Conservation (phyloP, 2,329 filamentous ascomycete species). For the Davidsoniella australis region DNA sequence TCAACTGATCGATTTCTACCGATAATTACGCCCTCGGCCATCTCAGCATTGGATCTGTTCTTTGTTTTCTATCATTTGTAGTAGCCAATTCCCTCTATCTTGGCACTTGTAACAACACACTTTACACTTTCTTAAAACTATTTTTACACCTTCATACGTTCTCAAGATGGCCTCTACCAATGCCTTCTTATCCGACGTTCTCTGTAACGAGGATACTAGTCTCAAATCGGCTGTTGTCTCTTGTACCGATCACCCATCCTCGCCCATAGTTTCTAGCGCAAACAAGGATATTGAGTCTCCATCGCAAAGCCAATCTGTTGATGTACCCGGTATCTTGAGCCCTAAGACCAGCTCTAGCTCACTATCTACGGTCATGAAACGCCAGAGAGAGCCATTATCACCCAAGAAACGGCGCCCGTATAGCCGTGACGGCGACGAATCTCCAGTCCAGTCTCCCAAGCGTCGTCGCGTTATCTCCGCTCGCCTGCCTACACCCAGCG, state of each 20-base stretch:
- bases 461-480: slow-evolving; percentile 7
- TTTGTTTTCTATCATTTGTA: no score
- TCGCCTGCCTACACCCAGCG: slow-evolving; percentile 9
- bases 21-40: no score
- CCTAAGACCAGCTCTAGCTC: slow-evolving; percentile 8
- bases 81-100: no score
- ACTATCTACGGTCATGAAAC: neutral
- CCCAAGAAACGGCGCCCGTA: slow-evolving; percentile 4
- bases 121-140: no score
- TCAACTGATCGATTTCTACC: no score
- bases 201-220: slow-evolving; percentile 1
- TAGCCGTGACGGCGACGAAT: slow-evolving; percentile 1
- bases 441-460: slow-evolving; percentile 8
- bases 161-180: slow-evolving; percentile 7
- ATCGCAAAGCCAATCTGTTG: neutral
- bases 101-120: no score
- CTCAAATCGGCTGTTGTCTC: neutral
- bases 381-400: neutral
- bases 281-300: neutral
- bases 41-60: no score
- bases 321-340: slow-evolving; percentile 1
- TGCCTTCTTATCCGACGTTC: slow-evolving; percentile 4
- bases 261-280: neutral
- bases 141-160: neutral
- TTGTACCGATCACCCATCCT: neutral